These are phyloP conservation scores for Purpureocillium lavendulum DNA, from an alignment of 2,329 filamentous ascomycete species.

Conservation along the genomic window DNA sequence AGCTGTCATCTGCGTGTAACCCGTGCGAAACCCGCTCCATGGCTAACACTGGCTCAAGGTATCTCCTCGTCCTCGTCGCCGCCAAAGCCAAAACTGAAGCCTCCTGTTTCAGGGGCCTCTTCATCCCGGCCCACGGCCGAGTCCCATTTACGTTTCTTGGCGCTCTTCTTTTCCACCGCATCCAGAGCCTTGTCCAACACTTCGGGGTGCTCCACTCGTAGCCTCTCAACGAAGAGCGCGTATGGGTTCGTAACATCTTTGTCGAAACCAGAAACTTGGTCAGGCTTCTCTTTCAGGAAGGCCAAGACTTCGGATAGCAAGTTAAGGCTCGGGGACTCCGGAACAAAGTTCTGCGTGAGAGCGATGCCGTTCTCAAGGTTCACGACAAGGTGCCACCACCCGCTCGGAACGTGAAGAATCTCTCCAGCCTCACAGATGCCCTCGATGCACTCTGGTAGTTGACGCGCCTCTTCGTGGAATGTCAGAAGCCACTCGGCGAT, in stretches of 20 bases:
- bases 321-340: conserved; percentile 40
- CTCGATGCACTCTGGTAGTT: conserved; percentile 69
- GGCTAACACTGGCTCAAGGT: conserved; percentile 17
- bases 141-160: conserved; percentile 82
- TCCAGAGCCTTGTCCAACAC: conserved; percentile 57
- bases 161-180: conserved; percentile 54
- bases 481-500: conserved; percentile 94
- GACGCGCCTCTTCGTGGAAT: conserved; percentile 78
- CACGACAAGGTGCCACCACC: conserved; percentile 95
- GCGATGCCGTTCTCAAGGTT: conserved; percentile 81
- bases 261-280: conserved; percentile 82
- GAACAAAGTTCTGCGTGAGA: conserved; percentile 93
- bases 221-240: conserved; percentile 61
- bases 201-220: conserved; percentile 55
- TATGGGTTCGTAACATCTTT: conserved; percentile 65
- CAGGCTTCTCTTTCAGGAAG: conserved; percentile 73
- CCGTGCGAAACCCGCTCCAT: neutral
- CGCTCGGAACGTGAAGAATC: conserved; percentile 83
- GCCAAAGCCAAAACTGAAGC: conserved; percentile 50
- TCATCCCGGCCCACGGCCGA: conserved; percentile 47
- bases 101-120: conserved; percentile 22
- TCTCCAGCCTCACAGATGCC: conserved; percentile 80
- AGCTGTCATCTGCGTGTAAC: no score
- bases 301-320: conserved; percentile 68
- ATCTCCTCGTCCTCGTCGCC: conserved; percentile 38